A percentile compares a stretch with the other conserved stretches of the same genome.
Evolutionary conservation across 345 rosid species (phyloP).

Genomic region (Hevea brasiliensis): DNA sequence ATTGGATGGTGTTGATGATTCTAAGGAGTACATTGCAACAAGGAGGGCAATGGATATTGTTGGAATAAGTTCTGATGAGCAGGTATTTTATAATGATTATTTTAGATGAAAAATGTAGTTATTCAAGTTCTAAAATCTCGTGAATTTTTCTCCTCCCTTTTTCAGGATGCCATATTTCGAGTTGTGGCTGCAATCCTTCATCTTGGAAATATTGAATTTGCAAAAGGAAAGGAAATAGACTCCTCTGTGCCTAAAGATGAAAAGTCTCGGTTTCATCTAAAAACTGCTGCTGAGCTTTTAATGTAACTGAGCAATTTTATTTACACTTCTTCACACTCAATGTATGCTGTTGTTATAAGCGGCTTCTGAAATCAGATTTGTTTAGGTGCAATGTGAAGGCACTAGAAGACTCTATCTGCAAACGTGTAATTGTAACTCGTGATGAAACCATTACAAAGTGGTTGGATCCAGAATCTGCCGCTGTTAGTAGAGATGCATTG

Average conservation of each 20-base stretch:
- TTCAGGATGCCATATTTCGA: constrained; percentile 83
- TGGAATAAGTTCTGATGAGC: constrained; percentile 83
- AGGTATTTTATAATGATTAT: constrained; percentile 47
- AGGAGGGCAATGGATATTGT: constrained; percentile 95
- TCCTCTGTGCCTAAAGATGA: constrained; percentile 92
- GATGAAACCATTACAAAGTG: constrained; percentile 97
- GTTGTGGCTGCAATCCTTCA: constrained; percentile 95
- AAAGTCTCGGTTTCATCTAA: constrained; percentile 80
- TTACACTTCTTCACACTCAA: constrained; percentile 10
- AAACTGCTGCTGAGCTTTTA: constrained; percentile 86
- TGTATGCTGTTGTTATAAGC: constrained; percentile 7
- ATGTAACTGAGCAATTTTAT: constrained; percentile 44
- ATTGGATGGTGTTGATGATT: constrained; percentile 78
- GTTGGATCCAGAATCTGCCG: constrained; percentile 92
- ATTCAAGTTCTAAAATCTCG: constrained; percentile 9
- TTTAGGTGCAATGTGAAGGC: constrained; percentile 85
- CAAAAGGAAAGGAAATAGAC: constrained; percentile 87
- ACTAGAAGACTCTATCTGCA: constrained; percentile 95
- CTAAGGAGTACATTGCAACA: constrained; percentile 78
- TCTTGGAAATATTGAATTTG: constrained; percentile 91
- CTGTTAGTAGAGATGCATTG: constrained; percentile 86
- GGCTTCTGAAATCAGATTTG: constrained; percentile 30
- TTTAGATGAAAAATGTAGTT: constrained; percentile 15
- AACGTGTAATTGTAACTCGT: constrained; percentile 95
- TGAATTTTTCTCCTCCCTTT: constrained; percentile 17